Conservation (phyloP, 2,329 filamentous ascomycete species). For the Fusarium fracticaudum region DNA sequence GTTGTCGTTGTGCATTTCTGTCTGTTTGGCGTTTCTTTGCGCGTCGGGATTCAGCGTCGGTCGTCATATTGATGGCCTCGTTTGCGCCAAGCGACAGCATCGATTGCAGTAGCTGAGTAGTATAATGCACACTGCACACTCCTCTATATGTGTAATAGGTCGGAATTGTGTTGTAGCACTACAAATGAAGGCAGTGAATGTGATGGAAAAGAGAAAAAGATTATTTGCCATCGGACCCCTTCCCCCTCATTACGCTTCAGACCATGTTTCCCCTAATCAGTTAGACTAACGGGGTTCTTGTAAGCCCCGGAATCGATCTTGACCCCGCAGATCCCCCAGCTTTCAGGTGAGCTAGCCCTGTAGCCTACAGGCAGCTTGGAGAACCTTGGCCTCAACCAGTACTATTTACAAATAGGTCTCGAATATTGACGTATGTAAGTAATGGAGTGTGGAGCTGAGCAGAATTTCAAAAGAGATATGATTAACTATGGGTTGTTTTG, state of each 20-base stretch:
- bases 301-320: not conserved
- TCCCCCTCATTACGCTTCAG: not conserved
- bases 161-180: no score
- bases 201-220: not conserved
- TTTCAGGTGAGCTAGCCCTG: not conserved
- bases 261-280: not conserved
- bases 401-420: not conserved
- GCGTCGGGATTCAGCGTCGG: not conserved
- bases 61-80: not conserved
- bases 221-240: not conserved
- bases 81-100: not conserved
- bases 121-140: no score
- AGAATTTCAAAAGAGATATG: no score
- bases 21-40: conserved; percentile 12
- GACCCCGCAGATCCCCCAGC: not conserved
- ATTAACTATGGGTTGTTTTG: no score
- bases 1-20: conserved; percentile 5
- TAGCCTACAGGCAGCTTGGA: not conserved
- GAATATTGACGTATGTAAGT: fast-evolving
- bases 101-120: fast-evolving
- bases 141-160: no score
- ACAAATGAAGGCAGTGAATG: not conserved
- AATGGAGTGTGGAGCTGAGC: fast-evolving
- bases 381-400: not conserved
- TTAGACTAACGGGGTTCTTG: not conserved